Base-by-base conservation (phyloP, 306 rosid genomes). In the Cicer cuneatum region DNA sequence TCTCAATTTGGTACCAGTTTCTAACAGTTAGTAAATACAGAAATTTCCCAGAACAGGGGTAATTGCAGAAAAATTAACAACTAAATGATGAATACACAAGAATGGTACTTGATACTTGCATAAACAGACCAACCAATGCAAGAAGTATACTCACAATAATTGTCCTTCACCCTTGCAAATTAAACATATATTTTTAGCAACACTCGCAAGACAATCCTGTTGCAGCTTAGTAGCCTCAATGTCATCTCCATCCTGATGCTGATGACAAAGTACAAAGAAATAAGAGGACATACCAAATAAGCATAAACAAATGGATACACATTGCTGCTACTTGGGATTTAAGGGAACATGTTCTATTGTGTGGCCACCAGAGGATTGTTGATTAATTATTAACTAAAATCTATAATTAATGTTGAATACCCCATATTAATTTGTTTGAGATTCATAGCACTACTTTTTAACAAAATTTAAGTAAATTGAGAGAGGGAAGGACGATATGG, bases 91-190 rank as follows among this genome's bases (percentile, higher is more conserved):
- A 39, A 10, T 10, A 8, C 4, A 11, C 39, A 62, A 71, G 46
- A 59, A 69, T 46, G 63, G 71, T 29, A 45, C 4, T 38, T 10
- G 37, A 52, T 54, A 16, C 71, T 52, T 67, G 82, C 66, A 78
- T 42, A 58, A 74, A 81, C 57, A 69, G 47, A 53, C 42, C 80
- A 75, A 53, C 47, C 45, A 70, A 83, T 13, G 48, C 39, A 65
- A 60, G 75, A 29, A 0, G 35, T 83, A 45, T 79, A 91, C 97
- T 83, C 89, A 91, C 97, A 87, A 24, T 82, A 91, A 92, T 85
- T 66, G 82, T 74, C 97, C 97, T 8, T 85, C 89, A 68, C 62
- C 77, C 73, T 85, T 81, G 90, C 94, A 91, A 75, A 72, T 60
- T 15, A 84, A 57, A 76, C 97, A 91, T 62, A 78, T 46, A 78